Conservation (phyloP, 768 basidiomycete species). For the Boletellus sp. region DNA sequence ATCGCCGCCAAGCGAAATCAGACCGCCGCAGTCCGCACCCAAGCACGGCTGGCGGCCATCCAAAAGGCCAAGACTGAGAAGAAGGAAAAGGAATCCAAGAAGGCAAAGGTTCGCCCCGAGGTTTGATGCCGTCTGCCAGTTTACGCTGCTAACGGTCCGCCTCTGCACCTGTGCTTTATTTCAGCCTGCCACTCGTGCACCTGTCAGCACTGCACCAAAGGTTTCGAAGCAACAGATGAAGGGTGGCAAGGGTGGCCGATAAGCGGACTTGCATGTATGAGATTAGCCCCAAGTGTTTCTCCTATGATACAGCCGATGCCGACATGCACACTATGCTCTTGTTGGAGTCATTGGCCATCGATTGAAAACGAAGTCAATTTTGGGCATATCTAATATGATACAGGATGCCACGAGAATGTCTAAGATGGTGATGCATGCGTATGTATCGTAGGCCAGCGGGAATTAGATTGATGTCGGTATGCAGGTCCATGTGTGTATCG, state of each 20-base stretch:
- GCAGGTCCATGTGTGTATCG: slow-evolving; percentile 8
- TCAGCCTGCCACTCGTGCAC: slow-evolving; percentile 52
- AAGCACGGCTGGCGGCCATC: slow-evolving; percentile 82
- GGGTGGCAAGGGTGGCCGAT: slow-evolving; percentile 79
- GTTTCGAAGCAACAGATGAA: slow-evolving; percentile 97
- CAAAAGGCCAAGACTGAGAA: slow-evolving; percentile 94
- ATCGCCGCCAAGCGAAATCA: slow-evolving; percentile 94
- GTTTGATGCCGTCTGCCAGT: neutral
- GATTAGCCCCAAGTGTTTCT: slow-evolving; percentile 17
- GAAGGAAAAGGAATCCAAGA: slow-evolving; percentile 94
- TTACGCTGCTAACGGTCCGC: slow-evolving; percentile 2
- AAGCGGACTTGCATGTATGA: slow-evolving; percentile 23
- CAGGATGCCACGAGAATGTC: slow-evolving; percentile 11
- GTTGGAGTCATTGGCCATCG: neutral
- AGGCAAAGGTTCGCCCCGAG: slow-evolving; percentile 56
- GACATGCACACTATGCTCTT: slow-evolving; percentile 6
- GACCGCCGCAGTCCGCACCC: slow-evolving; percentile 77
- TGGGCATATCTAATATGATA: slow-evolving; percentile 16
- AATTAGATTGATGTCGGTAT: slow-evolving; percentile 5
- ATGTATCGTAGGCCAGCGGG: slow-evolving; percentile 6
- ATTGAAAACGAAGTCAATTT: neutral
- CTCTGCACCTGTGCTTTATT: neutral
- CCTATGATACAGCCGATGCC: slow-evolving; percentile 16
- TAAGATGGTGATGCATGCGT: slow-evolving; percentile 3
- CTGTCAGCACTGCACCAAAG: slow-evolving; percentile 64